phyloP scores from a whole-genome alignment of 2,329 filamentous ascomycete species.

The Ceratocystis ficicola region DNA sequence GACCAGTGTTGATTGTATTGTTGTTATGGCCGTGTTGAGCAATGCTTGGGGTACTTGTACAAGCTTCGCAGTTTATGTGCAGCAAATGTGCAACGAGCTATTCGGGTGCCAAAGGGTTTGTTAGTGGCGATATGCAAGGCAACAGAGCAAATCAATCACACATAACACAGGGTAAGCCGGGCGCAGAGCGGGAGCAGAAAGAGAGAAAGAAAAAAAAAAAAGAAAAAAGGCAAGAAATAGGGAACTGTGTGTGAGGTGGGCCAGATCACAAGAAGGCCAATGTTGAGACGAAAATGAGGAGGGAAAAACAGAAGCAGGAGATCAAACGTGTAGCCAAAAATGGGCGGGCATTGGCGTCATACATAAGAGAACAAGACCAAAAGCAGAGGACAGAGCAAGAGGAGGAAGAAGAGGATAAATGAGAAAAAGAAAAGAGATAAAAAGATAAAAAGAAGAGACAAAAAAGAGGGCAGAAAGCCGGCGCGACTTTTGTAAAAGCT shows the following conservation, averaged over 20 bases:
- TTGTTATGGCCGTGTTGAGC: not conserved
- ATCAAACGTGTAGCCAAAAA: not conserved
- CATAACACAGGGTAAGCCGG: not conserved
- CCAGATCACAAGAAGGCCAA: constrained; percentile 2
- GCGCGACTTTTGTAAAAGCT: not conserved
- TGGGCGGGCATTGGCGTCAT: not conserved
- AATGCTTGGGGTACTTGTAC: not conserved
- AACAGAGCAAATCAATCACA: not conserved
- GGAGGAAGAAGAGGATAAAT: not conserved
- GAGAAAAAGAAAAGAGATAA: not conserved
- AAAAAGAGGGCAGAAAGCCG: not conserved
- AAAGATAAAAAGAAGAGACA: not conserved
- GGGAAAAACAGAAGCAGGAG: not conserved
- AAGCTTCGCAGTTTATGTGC: no score
- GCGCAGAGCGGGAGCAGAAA: no score
- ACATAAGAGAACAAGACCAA: not conserved
- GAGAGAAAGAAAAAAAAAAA: not conserved
- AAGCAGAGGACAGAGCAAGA: not conserved
- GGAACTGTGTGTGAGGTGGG: not conserved
- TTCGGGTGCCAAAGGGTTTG: not conserved
- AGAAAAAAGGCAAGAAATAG: not conserved
- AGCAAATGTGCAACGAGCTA: not conserved
- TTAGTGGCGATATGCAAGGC: no score
- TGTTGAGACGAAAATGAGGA: constrained; percentile 6
- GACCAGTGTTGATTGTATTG: no score